Percentiles rank a stretch among this genome's conserved stretches.
These are phyloP conservation scores for Mycena belliarum DNA, from an alignment of 768 basidiomycete species.

Conservation along the genomic window DNA sequence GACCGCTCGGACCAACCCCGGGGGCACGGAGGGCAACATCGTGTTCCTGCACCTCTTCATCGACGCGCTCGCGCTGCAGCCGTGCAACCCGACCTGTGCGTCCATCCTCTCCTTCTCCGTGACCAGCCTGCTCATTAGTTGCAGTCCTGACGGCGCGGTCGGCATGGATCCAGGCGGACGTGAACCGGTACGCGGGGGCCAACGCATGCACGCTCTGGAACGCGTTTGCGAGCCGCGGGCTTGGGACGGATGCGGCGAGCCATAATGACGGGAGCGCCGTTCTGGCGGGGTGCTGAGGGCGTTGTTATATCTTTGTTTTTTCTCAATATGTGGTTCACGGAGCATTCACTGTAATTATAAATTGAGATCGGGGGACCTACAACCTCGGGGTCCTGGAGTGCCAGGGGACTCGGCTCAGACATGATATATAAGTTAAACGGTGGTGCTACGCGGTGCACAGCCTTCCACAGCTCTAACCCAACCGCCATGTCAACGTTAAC, in stretches of 20 bases:
- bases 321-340: too few species aligned
- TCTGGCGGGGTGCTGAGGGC: background rate
- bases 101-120: background rate
- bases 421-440: too few species aligned
- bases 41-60: conserved; percentile 39
- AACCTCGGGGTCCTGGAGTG: too few species aligned
- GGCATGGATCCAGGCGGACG: conserved; percentile 41
- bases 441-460: too few species aligned
- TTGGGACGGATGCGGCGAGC: conserved; percentile 5
- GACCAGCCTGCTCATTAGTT: background rate
- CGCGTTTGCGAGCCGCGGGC: conserved; percentile 37
- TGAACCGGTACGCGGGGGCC: conserved; percentile 36
- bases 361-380: too few species aligned
- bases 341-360: too few species aligned
- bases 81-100: conserved; percentile 29
- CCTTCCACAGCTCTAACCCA: too few species aligned
- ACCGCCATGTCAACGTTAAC: too few species aligned
- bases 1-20: conserved; percentile 9
- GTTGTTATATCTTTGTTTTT: too few species aligned
- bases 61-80: conserved; percentile 38
- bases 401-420: too few species aligned
- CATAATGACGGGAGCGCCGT: background rate
- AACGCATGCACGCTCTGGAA: conserved; percentile 39
- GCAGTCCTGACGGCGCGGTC: conserved; percentile 29
- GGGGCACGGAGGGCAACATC: conserved; percentile 33